phyloP scores from a whole-genome alignment of 345 rosid species.

The Moricandia moricandioides region DNA sequence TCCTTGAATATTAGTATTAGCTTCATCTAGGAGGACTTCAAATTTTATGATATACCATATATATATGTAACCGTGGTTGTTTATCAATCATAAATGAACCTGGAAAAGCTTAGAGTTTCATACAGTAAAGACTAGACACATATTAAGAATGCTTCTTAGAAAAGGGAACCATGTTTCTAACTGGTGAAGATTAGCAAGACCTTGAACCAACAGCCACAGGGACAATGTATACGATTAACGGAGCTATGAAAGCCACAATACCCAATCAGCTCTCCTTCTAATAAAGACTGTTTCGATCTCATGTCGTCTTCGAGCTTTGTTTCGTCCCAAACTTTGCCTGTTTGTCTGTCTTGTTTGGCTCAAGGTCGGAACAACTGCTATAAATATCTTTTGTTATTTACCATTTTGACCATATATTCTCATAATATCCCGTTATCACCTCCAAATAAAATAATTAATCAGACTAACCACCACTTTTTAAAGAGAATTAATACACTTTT shows the following conservation, averaged over 20 bases:
- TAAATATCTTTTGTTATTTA: neutral
- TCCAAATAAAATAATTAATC: neutral
- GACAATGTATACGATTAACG: conserved; percentile 61
- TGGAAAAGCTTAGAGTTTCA: conserved; percentile 47
- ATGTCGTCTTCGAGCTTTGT: neutral
- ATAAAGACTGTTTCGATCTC: neutral
- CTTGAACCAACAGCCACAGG: conserved; percentile 83
- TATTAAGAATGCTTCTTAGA: conserved; percentile 52
- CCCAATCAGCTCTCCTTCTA: neutral
- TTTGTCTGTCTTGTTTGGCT: conserved; percentile 1
- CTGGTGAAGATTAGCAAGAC: conserved; percentile 79
- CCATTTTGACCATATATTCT: neutral
- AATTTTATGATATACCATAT: no score
- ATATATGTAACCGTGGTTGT: no score
- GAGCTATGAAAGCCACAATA: conserved; percentile 49
- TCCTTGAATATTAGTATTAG: no score
- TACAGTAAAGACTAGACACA: conserved; percentile 35
- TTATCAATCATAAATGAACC: no score
- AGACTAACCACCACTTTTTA: neutral
- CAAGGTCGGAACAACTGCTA: conserved; percentile 16
- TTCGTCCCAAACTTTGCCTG: neutral
- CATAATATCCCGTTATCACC: neutral
- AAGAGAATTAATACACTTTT: neutral
- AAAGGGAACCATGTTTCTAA: conserved; percentile 77
- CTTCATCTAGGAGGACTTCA: no score